Base-by-base conservation (phyloP, 805 yeast species). In the Schizosaccharomyces octosporus region DNA sequence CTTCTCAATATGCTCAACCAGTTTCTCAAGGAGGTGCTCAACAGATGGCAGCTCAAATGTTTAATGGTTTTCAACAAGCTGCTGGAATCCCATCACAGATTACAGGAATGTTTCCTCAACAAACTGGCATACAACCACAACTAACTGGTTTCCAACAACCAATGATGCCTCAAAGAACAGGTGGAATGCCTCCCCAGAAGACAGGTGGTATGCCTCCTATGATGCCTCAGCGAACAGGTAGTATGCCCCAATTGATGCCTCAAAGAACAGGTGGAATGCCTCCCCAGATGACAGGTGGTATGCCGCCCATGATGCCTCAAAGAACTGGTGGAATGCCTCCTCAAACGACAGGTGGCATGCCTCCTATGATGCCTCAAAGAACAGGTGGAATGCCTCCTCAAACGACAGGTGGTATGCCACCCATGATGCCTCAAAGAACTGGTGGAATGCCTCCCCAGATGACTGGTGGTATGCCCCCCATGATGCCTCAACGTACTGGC, bases 131-230 rank as follows among this genome's bases (percentile, higher is more conserved):
- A 36, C 57, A 51, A 27, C 57, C 57, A 4, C 29, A 24, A 27
- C 24, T 51, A 36, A 51, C 57, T 17, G 57, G 57, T 6, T 45
- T 45, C 27, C 31, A 24, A 29, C 57, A 51, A 29, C 57, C 57
- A 6, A 51, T 51, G 57, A 51, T 51, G 19, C 36, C 57, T 24
- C 60, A 57, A 17, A 4, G 48, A 9, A 57, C 60, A 1, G 59
- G 59, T 29, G 59, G 59, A 45, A 51, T 51, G 57, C 57, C 21
- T 7, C 32, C 57, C 2, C 36, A 24, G n/a, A 51, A 27, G 57
- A 69, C 70, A 54, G 72, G 71, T 45, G 71, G 11, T n/a, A n/a
- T 19, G 27, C 76, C 73, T 61, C 57, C 57, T 1, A 51, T 51
- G 57, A 29, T 51, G 57, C 36, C 57, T 51, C 60, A 57, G 5